Evolutionary conservation across 2,329 filamentous ascomycete genomes (phyloP).

Genomic region (Dactylellina cionopaga): DNA sequence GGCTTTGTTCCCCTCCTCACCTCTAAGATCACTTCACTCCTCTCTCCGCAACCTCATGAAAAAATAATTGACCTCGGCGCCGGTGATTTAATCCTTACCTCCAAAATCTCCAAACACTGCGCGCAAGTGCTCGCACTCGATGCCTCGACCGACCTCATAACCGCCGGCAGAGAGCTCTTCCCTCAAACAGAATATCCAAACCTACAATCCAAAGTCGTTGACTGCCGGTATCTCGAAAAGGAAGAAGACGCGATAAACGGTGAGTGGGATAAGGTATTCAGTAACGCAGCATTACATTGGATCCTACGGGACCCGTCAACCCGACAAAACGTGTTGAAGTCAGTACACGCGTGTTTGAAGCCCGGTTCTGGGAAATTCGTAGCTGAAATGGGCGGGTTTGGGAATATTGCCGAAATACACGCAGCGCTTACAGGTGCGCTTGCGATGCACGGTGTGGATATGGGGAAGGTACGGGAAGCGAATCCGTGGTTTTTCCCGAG

Average conservation of each 20-base stretch:
- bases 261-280: conserved; percentile 61
- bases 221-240: conserved; percentile 17
- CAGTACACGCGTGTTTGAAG: conserved; percentile 17
- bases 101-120: conserved; percentile 58
- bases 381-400: conserved; percentile 54
- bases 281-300: conserved; percentile 63
- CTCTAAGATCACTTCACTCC: conserved; percentile 60
- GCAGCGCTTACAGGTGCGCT: conserved; percentile 52
- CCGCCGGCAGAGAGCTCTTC: conserved; percentile 58
- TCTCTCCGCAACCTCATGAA: conserved; percentile 59
- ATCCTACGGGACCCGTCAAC: conserved; percentile 56
- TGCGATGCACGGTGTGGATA: conserved; percentile 30
- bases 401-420: conserved; percentile 55
- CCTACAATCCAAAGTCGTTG: conserved; percentile 58
- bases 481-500: conserved; percentile 56
- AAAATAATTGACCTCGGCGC: conserved; percentile 59
- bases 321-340: neutral
- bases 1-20: conserved; percentile 62
- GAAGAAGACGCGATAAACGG: conserved; percentile 40
- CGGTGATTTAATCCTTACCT: conserved; percentile 61
- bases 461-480: conserved; percentile 16
- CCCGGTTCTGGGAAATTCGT: conserved; percentile 54
- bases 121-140: conserved; percentile 61
- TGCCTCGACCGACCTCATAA: conserved; percentile 61
- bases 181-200: conserved; percentile 56